Base-by-base conservation (phyloP, 345 rosid genomes). In the Microthlaspi erraticum region DNA sequence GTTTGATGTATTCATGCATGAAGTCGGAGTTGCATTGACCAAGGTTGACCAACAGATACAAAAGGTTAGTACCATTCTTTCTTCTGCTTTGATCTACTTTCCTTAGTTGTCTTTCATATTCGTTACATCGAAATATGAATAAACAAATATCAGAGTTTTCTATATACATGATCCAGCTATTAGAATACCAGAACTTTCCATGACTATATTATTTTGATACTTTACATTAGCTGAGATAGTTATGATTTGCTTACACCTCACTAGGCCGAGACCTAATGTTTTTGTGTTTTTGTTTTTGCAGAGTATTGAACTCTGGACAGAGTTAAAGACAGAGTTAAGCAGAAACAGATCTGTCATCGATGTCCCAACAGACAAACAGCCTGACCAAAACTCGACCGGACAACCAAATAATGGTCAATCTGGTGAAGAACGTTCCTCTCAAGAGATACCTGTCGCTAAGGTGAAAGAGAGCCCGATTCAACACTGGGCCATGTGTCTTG, bases 11-110 rank as follows among this genome's bases (percentile, higher is more conserved):
- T 17, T 64, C 0, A 45, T 73, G n/a, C 60, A 73, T 26, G 70
- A 65, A 46, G 18, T 64, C 33, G 77, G 57, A 32, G 1, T 12
- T 29, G 76, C 38, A 16, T 54, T 72, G 14, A 34, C 41, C 48
- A 63, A 53, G n/a, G 64, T n/a, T 56, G 71, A 73, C 26, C 51
- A 73, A 64, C 12, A 70, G 5, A 64, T 72, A 46, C 71, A 36
- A 7, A 71, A 71, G 76, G 77, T 71, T 19, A 51, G 20, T 11
- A 29, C 18, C 7, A 6, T 20, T 34, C 23, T 18, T 69, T 57
- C 58, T 59, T 59, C 39, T 36, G 0, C 11, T 59, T 48, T 68
- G 34, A 31, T 67, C 55, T 33, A 14, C 6, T 55, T 56, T 55
- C 17, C 11, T 44, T 44, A 5, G 4, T 37, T 10, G 26, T 33